Percentiles rank a stretch among this genome's conserved stretches.
phyloP scores from a whole-genome alignment of 2,329 filamentous ascomycete species.

The Fusarium miscanthi region DNA sequence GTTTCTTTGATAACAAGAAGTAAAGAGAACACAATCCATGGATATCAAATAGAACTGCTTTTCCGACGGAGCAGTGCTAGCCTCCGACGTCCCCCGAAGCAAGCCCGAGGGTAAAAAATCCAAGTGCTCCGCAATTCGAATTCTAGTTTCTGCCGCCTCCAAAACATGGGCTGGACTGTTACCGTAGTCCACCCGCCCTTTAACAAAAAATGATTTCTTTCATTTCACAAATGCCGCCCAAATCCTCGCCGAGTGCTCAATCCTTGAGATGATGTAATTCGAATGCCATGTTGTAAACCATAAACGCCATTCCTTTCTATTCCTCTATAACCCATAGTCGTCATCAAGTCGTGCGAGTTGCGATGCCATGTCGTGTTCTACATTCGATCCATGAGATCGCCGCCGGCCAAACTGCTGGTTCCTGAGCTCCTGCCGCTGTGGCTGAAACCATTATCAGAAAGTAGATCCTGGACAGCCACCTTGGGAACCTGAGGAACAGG shows the following conservation, averaged over 20 bases:
- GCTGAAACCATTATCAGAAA: constrained; percentile 75
- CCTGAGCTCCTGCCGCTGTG: constrained; percentile 82
- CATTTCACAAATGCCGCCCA: constrained; percentile 44
- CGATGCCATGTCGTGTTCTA: constrained; percentile 47
- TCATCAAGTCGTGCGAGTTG: constrained; percentile 54
- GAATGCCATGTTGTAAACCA: constrained; percentile 44
- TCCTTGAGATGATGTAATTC: constrained; percentile 41
- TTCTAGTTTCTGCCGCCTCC: constrained; percentile 44
- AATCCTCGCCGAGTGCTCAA: constrained; percentile 41
- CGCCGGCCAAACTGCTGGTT: constrained; percentile 80
- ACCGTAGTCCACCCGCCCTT: constrained; percentile 22
- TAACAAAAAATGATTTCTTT: constrained; percentile 38
- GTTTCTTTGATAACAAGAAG: constrained; percentile 39
- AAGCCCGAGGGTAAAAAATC: constrained; percentile 47
- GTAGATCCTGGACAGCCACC: constrained; percentile 85
- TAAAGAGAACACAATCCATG: constrained; percentile 23
- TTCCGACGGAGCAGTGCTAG: constrained; percentile 35
- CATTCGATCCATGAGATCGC: constrained; percentile 71
- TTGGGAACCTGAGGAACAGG: constrained; percentile 93
- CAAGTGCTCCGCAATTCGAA: constrained; percentile 47
- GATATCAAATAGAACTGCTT: constrained; percentile 41
- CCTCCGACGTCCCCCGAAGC: constrained; percentile 43
- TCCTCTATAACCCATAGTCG: constrained; percentile 52
- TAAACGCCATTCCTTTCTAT: constrained; percentile 56
- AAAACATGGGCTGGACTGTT: constrained; percentile 18